Evolutionary conservation across 192 early-diverging fungal genomes (phyloP).

Genomic region (Diversispora epigaea): DNA sequence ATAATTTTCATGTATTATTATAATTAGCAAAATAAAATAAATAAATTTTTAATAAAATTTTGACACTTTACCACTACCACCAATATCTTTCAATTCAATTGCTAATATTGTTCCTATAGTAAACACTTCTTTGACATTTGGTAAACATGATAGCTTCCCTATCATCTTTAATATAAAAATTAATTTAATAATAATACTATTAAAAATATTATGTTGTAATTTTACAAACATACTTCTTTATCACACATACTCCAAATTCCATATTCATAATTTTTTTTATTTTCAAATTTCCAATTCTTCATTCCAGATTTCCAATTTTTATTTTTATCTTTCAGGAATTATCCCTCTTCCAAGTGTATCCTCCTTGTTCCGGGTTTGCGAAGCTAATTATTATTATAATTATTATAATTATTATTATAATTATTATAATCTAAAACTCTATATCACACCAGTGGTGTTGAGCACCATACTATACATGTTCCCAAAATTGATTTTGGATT

Average conservation of each 20-base stretch:
- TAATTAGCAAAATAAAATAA: conserved; percentile 36
- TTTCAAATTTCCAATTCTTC: conserved; percentile 35
- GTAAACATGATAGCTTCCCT: conserved; percentile 50
- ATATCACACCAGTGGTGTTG: too few relatives aligned
- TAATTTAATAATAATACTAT: neutral
- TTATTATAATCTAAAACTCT: too few relatives aligned
- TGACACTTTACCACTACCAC: conserved; percentile 29
- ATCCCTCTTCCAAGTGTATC: too few relatives aligned
- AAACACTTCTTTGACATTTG: conserved; percentile 64
- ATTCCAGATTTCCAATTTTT: conserved; percentile 25
- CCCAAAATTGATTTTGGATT: too few relatives aligned
- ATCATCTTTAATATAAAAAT: conserved; percentile 34
- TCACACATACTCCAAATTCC: conserved; percentile 57
- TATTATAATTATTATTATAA: too few relatives aligned
- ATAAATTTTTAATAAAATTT: conserved; percentile 6
- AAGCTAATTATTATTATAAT: too few relatives aligned
- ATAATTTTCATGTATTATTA: conserved; percentile 18
- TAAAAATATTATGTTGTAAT: neutral
- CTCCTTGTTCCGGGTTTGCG: too few relatives aligned
- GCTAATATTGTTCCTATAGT: conserved; percentile 69
- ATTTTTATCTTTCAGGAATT: conserved; percentile 36
- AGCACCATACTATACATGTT: too few relatives aligned
- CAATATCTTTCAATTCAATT: conserved; percentile 54
- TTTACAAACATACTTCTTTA: conserved; percentile 32
- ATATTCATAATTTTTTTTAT: conserved; percentile 36